These are phyloP conservation scores for Trichosporon inkin DNA, from an alignment of 1,284 basidiomycete genomes.

Conservation along the genomic window DNA sequence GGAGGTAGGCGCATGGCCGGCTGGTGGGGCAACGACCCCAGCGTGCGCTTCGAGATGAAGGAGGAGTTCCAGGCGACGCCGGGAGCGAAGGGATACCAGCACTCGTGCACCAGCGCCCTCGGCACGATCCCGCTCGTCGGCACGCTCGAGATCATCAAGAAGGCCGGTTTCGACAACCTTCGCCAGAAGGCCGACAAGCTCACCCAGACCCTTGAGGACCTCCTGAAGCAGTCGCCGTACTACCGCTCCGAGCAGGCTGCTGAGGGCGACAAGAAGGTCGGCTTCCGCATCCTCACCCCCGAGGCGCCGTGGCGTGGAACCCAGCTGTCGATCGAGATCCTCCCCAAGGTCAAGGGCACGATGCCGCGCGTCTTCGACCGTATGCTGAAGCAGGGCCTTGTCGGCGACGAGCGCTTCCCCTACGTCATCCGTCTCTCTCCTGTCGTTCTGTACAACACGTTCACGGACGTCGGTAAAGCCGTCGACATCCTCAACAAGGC, in stretches of 20 bases:
- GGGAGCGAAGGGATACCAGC: constrained; percentile 92
- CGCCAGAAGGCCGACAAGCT: constrained; percentile 66
- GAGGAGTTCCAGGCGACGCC: constrained; percentile 72
- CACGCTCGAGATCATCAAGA: constrained; percentile 72
- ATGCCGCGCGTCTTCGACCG: constrained; percentile 68
- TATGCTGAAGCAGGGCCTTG: constrained; percentile 66
- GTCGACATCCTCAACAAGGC: constrained; percentile 61
- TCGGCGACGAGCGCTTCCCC: constrained; percentile 84
- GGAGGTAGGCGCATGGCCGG: constrained; percentile 68
- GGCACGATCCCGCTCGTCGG: constrained; percentile 73
- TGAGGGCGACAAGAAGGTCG: constrained; percentile 31
- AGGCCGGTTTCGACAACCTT: constrained; percentile 67
- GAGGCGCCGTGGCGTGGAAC: constrained; percentile 65
- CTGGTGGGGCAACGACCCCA: constrained; percentile 93
- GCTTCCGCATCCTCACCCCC: constrained; percentile 87
- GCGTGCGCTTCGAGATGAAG: constrained; percentile 88
- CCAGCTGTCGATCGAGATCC: constrained; percentile 77
- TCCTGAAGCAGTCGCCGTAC: constrained; percentile 62
- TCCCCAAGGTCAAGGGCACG: constrained; percentile 56
- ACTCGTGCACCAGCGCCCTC: constrained; percentile 86
- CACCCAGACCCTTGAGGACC: constrained; percentile 65
- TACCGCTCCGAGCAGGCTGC: constrained; percentile 51
- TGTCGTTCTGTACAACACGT: constrained; percentile 75
- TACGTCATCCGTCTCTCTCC: constrained; percentile 85
- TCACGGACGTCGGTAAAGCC: constrained; percentile 68